phyloP scores from a whole-genome alignment of 1,139 yeast genomes.

The Candida tetrigidarum region DNA sequence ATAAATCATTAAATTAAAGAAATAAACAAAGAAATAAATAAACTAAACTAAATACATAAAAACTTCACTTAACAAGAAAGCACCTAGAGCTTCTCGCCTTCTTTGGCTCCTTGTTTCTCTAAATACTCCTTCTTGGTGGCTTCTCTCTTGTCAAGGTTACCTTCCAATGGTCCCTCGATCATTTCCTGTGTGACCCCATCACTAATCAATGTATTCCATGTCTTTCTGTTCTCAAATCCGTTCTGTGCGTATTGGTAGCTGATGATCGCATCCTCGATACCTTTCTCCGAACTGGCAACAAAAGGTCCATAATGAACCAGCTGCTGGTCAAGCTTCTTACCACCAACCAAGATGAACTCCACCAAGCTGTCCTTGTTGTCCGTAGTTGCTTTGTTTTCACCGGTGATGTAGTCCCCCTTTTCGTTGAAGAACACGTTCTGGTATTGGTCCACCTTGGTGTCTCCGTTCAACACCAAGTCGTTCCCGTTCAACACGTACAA shows the following conservation, averaged over 20 bases:
- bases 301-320: slow-evolving; percentile 91
- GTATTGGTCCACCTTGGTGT: slow-evolving; percentile 44
- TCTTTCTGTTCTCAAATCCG: slow-evolving; percentile 73
- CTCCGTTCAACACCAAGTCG: slow-evolving; percentile 50
- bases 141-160: slow-evolving; percentile 38
- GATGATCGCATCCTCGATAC: slow-evolving; percentile 64
- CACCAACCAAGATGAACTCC: slow-evolving; percentile 75
- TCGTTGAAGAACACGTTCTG: slow-evolving; percentile 66
- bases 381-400: slow-evolving; percentile 45
- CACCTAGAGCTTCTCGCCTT: neutral
- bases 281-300: slow-evolving; percentile 52
- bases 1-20: neutral
- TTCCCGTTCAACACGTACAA: slow-evolving; percentile 71
- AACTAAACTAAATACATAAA: too few relatives aligned
- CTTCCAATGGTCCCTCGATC: slow-evolving; percentile 45
- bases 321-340: slow-evolving; percentile 74
- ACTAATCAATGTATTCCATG: slow-evolving; percentile 31
- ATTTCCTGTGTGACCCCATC: slow-evolving; percentile 58
- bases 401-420: slow-evolving; percentile 63
- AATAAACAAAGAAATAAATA: neutral
- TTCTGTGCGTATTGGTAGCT: slow-evolving; percentile 71
- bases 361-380: slow-evolving; percentile 31
- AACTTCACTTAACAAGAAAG: neutral
- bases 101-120: slow-evolving; percentile 9
- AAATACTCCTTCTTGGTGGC: slow-evolving; percentile 31